Conservation (phyloP, 495 filamentous ascomycete species). For the Podospora appendiculata region DNA sequence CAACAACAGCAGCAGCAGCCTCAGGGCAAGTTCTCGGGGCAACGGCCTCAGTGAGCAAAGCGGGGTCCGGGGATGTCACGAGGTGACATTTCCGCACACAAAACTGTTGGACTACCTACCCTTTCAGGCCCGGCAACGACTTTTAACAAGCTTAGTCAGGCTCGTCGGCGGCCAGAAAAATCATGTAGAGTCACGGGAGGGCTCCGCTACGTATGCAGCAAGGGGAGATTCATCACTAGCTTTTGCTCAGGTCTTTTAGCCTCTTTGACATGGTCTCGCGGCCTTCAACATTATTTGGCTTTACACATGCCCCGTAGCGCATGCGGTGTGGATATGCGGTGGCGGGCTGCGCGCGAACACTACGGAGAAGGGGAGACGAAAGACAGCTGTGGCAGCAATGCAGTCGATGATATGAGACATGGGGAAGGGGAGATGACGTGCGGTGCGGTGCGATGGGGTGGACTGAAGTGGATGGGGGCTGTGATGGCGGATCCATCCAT, state of each 20-base stretch:
- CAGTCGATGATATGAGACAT: too few species aligned
- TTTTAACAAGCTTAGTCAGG: slow-evolving; percentile 1
- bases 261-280: slow-evolving; percentile 5
- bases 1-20: slow-evolving; percentile 55
- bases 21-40: slow-evolving; percentile 54
- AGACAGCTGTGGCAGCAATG: too few species aligned
- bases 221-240: slow-evolving; percentile 10
- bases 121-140: slow-evolving; percentile 3
- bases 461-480: too few species aligned
- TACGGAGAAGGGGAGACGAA: background rate
- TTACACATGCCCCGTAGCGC: background rate
- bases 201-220: slow-evolving; percentile 6
- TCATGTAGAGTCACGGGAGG: background rate
- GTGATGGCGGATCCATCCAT: too few species aligned
- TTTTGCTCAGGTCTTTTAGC: slow-evolving; percentile 7
- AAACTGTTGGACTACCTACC: slow-evolving; percentile 4
- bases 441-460: too few species aligned
- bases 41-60: slow-evolving; percentile 22
- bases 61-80: background rate
- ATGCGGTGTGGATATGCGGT: background rate
- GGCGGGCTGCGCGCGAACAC: slow-evolving; percentile 1
- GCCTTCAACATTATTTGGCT: background rate
- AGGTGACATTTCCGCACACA: background rate
- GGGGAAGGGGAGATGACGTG: too few species aligned
- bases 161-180: background rate